Evolutionary conservation across 1,139 yeast genomes (phyloP).

Genomic region (Sugiyamaella paludigena): DNA sequence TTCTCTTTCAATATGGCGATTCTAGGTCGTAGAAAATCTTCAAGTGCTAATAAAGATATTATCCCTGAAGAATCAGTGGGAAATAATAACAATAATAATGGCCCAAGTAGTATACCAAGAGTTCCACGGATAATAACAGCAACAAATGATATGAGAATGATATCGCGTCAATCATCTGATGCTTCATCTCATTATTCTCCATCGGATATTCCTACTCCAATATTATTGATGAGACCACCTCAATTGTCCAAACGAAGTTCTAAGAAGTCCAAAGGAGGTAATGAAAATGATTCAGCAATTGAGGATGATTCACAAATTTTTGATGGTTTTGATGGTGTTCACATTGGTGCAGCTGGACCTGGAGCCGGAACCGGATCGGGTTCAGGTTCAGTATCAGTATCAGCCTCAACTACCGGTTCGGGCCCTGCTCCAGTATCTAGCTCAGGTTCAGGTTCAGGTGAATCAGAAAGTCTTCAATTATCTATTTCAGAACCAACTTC

Average conservation of each 20-base stretch:
- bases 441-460: too few species aligned
- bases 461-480: too few species aligned
- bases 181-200: background rate
- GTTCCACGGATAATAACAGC: background rate
- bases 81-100: background rate
- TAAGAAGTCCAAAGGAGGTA: background rate
- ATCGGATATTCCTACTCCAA: conserved; percentile 10
- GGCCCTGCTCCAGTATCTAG: too few species aligned
- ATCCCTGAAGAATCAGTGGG: background rate
- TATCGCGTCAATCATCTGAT: background rate
- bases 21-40: conserved; percentile 2
- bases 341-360: conserved; percentile 16
- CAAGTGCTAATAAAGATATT: background rate
- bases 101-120: background rate
- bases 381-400: too few species aligned
- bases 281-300: background rate
- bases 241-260: conserved; percentile 4
- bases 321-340: conserved; percentile 30
- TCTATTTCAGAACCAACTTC: too few species aligned
- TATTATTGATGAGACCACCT: conserved; percentile 5
- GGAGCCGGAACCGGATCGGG: too few species aligned
- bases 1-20: background rate
- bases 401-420: too few species aligned
- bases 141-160: background rate
- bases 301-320: conserved; percentile 13